Evolutionary conservation across 2,329 filamentous ascomycete genomes (phyloP), one percentile per base, ranked within the genome.

Genomic region (Ophiosphaerella korrae): DNA sequence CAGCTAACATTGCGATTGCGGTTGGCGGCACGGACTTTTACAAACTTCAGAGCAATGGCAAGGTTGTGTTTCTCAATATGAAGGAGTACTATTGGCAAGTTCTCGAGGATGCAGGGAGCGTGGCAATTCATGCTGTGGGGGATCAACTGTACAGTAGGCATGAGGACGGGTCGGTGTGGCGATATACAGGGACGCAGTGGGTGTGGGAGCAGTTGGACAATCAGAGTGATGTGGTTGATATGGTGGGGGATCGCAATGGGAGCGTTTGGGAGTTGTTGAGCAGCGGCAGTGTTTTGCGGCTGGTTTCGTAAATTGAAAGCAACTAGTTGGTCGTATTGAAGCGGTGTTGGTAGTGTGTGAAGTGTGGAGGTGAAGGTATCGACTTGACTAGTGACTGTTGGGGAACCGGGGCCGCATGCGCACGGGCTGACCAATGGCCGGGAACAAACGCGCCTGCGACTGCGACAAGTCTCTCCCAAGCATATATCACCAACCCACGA

Each of bases 1-100:
- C 63, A 1, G 48, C 39, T 1, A 70, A 68, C 13, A 24, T 57
- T 7, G 58, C 49, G 3, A 68, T 70, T 23, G 60, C 63, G 5
- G 56, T 60, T 18, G 67, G 65, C 8, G 65, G 62, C 2, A 57
- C 67, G 3, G 60, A 68, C 8, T 66, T 70, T 45, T 70, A 68
- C 52, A 70, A 70, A 32, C 42, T 68, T 21, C 62, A 70, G 40
- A 56, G 48, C 8, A 55, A 63, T 34, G 62, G 64, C 0, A 38
- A 23, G 7, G 57, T 70, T n/a, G 61, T 68, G 13, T 70, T 64
- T 60, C 42, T 70, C 11, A 58, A 68, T 38, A 47, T 46, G 5
- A 45, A 54, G 14, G 55, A 57, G 16, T 58, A 54, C 5, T 53
- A 52, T n/a, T 68, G 64, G 67, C 52, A 42, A 9, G 48, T 50